Percentiles rank a stretch among this genome's conserved stretches.
Conservation (phyloP, 352 stramenopile genomes). For the Aphanomyces invadans region DNA sequence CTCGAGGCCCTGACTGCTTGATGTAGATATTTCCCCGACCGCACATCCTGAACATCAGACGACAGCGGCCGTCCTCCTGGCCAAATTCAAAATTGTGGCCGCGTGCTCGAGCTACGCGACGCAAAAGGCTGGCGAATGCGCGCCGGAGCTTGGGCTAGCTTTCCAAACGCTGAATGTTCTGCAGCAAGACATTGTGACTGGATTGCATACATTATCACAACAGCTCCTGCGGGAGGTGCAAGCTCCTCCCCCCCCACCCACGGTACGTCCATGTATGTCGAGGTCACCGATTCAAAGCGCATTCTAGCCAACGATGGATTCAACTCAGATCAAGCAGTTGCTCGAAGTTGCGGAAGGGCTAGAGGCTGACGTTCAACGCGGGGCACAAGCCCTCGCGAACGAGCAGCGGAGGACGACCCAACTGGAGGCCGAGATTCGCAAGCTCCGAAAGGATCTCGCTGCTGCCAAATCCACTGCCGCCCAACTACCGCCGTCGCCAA, state of each 20-base stretch:
- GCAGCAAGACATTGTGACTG: slow-evolving; percentile 16
- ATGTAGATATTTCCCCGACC: background rate
- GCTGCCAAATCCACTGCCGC: slow-evolving; percentile 18
- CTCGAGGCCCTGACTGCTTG: no score
- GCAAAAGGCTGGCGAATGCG: slow-evolving; percentile 21
- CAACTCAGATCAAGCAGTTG: slow-evolving; percentile 36
- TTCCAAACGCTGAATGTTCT: slow-evolving; percentile 13
- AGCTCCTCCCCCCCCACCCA: background rate
- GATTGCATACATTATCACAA: background rate
- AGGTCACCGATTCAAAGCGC: background rate
- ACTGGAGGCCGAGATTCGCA: slow-evolving; percentile 40
- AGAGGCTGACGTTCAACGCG: slow-evolving; percentile 46
- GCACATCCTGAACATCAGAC: background rate
- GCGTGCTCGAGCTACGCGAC: slow-evolving; percentile 13
- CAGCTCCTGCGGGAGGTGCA: background rate
- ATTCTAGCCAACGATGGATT: slow-evolving; percentile 25
- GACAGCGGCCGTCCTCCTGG: slow-evolving; percentile 2
- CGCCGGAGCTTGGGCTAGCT: slow-evolving; percentile 13
- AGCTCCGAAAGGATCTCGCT: slow-evolving; percentile 35
- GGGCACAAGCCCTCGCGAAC: slow-evolving; percentile 36
- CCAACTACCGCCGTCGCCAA: background rate
- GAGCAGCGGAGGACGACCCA: slow-evolving; percentile 43
- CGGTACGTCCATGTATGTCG: background rate
- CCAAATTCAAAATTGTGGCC: slow-evolving; percentile 20
- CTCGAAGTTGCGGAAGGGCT: slow-evolving; percentile 57